Evolutionary conservation across 2,329 filamentous ascomycete genomes (phyloP), one percentile per base, ranked within the genome.

Genomic region (Monosporascus sp.): DNA sequence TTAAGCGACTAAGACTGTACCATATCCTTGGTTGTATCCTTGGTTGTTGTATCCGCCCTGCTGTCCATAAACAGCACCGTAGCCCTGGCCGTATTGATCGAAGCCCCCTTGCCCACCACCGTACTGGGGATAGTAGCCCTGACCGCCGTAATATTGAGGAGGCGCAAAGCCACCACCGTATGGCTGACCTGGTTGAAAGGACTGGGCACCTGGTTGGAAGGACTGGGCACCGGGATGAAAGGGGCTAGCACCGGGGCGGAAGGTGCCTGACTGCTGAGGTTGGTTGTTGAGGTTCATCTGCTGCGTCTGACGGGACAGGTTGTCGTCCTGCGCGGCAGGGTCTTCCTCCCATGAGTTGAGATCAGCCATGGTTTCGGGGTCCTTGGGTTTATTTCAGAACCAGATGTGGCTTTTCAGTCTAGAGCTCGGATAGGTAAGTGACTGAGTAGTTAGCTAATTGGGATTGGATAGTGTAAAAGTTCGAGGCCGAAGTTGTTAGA

Each of bases 291-390:
- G 70, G 70, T 90, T 90, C 71, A 91, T 80, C 70, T 88, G 85
- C 70, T 87, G 83, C 64, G 88, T 75, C 77, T 92, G 89, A 64
- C 85, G 84, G 57, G 89, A 83, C 71, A 96, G 83, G 70, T 83
- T 83, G 64, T 89, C 87, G 65, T 92, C 87, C 77, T 90, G 87
- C 58, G 83, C 85, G 52, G 86, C 79, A 65, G 86, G 85, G 66
- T 92, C 89, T 67, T 96, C 90, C 75, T 97, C 92, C 89, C 94
- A 97, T 58, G 91, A 96, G 72, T 96, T 91, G 66, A 90, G 88
- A 72, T 92, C 85, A 64, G 92, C 88, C 91, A 96, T 96, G 67
- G 52, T 79, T 68, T 41, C 52, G 44, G 41, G 45, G 63, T 60
- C 48, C 35, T 46, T 44, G 62, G 55, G 49, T 37, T 39, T 55